Conservation (phyloP, 352 stramenopile species). For the Pythium chondricola region DNA sequence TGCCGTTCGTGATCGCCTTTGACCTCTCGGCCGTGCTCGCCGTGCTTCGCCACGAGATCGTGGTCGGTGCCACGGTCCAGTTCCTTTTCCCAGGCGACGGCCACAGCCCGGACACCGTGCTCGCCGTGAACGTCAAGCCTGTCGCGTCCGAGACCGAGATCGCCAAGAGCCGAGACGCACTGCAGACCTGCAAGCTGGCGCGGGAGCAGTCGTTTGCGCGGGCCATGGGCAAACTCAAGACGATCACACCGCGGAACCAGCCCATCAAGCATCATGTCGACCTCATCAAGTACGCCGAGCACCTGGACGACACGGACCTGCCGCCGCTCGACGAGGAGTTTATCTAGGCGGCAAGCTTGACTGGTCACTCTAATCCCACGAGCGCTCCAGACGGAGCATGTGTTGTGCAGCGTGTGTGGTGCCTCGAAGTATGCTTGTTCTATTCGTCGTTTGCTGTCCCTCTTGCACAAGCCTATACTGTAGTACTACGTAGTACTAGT, state of each 20-base stretch:
- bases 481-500: too few species aligned
- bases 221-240: constrained; percentile 71
- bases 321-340: constrained; percentile 43
- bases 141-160: constrained; percentile 57
- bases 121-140: constrained; percentile 53
- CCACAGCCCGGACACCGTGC: constrained; percentile 21
- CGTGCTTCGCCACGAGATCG: constrained; percentile 37
- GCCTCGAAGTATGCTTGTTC: not conserved
- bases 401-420: too few species aligned
- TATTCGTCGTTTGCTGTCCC: not conserved
- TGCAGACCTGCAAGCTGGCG: constrained; percentile 69
- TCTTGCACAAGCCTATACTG: constrained; percentile 4
- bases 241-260: constrained; percentile 70
- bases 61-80: constrained; percentile 64
- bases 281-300: constrained; percentile 81
- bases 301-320: constrained; percentile 54
- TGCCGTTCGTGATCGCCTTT: constrained; percentile 68
- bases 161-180: constrained; percentile 55
- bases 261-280: constrained; percentile 75
- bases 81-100: constrained; percentile 42
- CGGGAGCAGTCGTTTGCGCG: constrained; percentile 66
- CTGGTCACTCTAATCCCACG: too few species aligned
- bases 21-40: constrained; percentile 41
- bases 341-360: constrained; percentile 41
- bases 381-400: too few species aligned